Base-by-base conservation (phyloP, 73 alveolate species). In the Loxodes magnus region DNA sequence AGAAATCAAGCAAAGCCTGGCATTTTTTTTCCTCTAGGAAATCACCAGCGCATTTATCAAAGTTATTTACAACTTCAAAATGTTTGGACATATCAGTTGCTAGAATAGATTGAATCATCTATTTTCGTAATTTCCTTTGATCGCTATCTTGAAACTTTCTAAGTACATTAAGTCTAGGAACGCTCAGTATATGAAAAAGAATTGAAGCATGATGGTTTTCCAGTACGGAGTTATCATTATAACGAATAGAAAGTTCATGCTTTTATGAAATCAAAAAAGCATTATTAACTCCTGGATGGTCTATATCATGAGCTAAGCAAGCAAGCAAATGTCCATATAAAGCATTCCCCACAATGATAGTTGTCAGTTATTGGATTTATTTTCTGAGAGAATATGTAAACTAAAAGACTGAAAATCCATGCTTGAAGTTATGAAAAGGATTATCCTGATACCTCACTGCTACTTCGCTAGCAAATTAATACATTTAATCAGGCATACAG, bases 221-320 rank as follows among this genome's bases (percentile, higher is more conserved):
- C 35, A 87, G 46, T 26, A 87, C 86, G 30, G 79, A 52, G 61
- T 39, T 42, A 61, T 87, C 97, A 77, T 87, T 87, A 50, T 87
- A 87, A 42, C 90, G 59, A 3, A 82, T 63, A 4, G 97, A 92
- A 37, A 77, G 66, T 19, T 76, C 53, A 57, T 87, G 87, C 46
- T 56, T 70, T 3, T 92, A 69, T 19, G 82, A 72, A 35, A 71
- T 82, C 48, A 87, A 30, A 52, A 59, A 87, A 35, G 81, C 52
- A 64, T 87, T 87, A 34, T 77, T 82, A 19, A 87, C 77, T 24
- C 97, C 97, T 3, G 94, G 94, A 62, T 87, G 97, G 21, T 80
- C 83, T 25, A 57, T 66, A 72, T 87, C 97, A 64, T 81, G 94
- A 33, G 69, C 55, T 19, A 87, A 23, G 48, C 88, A 77, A 4